Percentiles rank a stretch among this genome's conserved stretches.
Conservation (phyloP, 495 filamentous ascomycete genomes). For the Penicillium crystallinum region DNA sequence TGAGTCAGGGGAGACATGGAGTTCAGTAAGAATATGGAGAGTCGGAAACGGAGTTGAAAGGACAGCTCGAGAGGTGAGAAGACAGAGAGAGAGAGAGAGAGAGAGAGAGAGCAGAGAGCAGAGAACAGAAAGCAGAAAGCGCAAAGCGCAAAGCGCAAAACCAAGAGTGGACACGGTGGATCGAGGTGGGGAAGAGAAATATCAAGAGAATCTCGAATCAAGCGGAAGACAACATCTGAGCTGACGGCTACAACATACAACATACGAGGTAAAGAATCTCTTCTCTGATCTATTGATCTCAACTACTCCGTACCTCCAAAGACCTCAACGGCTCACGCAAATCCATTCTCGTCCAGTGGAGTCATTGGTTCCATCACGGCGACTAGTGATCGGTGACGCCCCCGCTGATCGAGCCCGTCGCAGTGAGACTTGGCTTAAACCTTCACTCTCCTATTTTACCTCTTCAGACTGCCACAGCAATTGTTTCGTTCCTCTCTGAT, state of each 20-base stretch:
- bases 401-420: conserved; percentile 25
- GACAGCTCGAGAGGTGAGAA: too few relatives aligned
- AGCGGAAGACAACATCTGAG: too few relatives aligned
- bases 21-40: not conserved
- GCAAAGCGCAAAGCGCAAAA: not conserved
- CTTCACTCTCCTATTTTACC: not conserved
- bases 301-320: conserved; percentile 15
- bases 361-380: conserved; percentile 19
- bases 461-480: too few relatives aligned
- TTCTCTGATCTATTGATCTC: too few relatives aligned
- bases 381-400: conserved; percentile 30
- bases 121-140: not conserved
- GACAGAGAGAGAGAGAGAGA: not conserved
- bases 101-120: not conserved
- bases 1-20: not conserved
- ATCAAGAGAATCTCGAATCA: too few relatives aligned
- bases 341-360: conserved; percentile 19
- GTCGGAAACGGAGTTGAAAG: too few relatives aligned
- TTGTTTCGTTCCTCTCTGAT: not conserved
- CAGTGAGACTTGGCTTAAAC: conserved; percentile 14
- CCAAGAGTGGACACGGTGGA: conserved; percentile 4
- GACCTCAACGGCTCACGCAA: conserved; percentile 19
- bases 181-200: not conserved
- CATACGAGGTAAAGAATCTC: too few relatives aligned
- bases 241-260: too few relatives aligned